Conservation (phyloP, 2,329 filamentous ascomycete genomes). For the Phyllosticta citrichinensis region DNA sequence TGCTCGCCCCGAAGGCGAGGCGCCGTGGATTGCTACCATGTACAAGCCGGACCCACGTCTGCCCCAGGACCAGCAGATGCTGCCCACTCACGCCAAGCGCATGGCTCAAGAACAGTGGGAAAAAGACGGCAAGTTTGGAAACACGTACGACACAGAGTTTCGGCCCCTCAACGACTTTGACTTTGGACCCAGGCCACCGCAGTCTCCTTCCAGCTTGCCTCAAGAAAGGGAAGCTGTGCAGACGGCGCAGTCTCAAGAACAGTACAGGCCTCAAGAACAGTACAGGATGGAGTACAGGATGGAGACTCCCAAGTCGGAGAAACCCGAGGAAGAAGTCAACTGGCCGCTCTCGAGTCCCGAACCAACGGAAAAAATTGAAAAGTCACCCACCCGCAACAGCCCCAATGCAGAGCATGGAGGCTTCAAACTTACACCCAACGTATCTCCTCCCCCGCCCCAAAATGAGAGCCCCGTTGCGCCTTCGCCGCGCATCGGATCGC, state of each 20-base stretch:
- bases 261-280: background rate
- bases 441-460: constrained; percentile 18
- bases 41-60: constrained; percentile 93
- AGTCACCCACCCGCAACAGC: background rate
- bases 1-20: constrained; percentile 77
- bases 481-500: constrained; percentile 29
- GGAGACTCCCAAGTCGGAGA: background rate
- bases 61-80: constrained; percentile 87
- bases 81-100: constrained; percentile 84
- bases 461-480: constrained; percentile 13
- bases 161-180: constrained; percentile 64
- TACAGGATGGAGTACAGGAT: background rate
- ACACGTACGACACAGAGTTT: constrained; percentile 79
- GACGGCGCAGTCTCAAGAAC: constrained; percentile 10
- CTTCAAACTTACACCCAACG: constrained; percentile 39
- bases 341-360: background rate
- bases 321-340: constrained; percentile 1
- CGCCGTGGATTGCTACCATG: constrained; percentile 88
- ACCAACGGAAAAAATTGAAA: background rate
- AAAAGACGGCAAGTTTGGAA: constrained; percentile 77
- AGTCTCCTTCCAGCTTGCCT: background rate
- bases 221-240: constrained; percentile 20
- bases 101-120: constrained; percentile 95
- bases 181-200: background rate
- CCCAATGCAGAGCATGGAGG: constrained; percentile 31